Evolutionary conservation across 371 early-diverging fungal genomes (phyloP).

Genomic region (Mortierella sp.): DNA sequence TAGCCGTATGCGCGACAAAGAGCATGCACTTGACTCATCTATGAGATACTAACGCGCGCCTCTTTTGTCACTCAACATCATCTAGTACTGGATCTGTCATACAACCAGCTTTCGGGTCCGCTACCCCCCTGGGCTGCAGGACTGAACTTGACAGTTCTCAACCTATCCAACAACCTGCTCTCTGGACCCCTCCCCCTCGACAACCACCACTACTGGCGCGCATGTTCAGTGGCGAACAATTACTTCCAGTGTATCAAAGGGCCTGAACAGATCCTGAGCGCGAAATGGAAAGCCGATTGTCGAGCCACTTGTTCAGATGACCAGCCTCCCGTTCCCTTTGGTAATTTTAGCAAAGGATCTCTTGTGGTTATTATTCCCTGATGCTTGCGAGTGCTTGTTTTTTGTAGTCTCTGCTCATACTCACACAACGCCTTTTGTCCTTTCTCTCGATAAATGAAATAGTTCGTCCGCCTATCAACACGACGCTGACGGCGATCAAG

Average conservation of each 20-base stretch:
- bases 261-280: conserved; percentile 35
- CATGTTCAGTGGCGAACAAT: conserved; percentile 45
- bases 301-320: conserved; percentile 28
- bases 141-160: conserved; percentile 39
- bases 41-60: neutral
- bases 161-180: conserved; percentile 43
- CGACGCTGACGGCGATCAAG: conserved; percentile 30
- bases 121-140: conserved; percentile 38
- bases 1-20: no score
- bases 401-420: no score
- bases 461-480: conserved; percentile 41
- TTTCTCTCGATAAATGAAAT: conserved; percentile 11
- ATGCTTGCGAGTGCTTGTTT: no score
- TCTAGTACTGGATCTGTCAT: conserved; percentile 42
- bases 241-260: conserved; percentile 47
- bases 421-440: neutral
- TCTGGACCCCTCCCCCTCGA: conserved; percentile 41
- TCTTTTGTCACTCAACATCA: neutral
- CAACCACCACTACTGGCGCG: conserved; percentile 33
- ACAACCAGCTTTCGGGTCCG: conserved; percentile 44
- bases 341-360: neutral
- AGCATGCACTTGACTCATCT: no score
- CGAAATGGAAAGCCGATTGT: conserved; percentile 34
- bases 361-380: no score
- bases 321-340: conserved; percentile 29